These are phyloP conservation scores for Irpex rosettiformis DNA, from an alignment of 1,284 basidiomycete species.

Conservation along the genomic window DNA sequence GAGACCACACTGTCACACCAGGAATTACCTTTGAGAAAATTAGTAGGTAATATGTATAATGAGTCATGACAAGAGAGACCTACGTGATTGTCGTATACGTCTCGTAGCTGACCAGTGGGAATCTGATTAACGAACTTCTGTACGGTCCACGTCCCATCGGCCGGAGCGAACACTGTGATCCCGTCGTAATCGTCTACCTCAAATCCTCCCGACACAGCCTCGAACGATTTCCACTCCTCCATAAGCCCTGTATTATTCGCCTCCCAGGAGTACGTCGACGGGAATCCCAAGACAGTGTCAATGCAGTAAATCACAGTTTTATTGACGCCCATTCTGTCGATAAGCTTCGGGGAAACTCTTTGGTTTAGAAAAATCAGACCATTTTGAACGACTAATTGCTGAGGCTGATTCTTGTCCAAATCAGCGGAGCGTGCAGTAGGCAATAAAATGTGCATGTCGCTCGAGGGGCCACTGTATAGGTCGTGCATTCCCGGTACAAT, in stretches of 20 bases:
- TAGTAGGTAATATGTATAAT: not conserved
- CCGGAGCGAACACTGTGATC: not conserved
- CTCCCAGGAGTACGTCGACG: not conserved
- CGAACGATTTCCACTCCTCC: not conserved
- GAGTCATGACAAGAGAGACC: not conserved
- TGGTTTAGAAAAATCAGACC: not conserved
- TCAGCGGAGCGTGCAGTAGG: not conserved
- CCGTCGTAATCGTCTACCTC: not conserved
- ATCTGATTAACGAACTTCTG: not conserved
- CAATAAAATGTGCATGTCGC: not conserved
- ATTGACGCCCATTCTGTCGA: not conserved
- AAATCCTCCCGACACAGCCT: not conserved
- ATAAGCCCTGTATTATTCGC: not conserved
- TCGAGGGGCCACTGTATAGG: not conserved
- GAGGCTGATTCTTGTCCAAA: not conserved
- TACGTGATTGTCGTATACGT: not conserved
- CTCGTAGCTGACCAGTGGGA: not conserved
- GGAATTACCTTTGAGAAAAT: conserved; percentile 6
- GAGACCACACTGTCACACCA: conserved; percentile 2
- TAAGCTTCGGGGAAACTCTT: not conserved
- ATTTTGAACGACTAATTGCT: not conserved
- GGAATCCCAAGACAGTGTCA: not conserved
- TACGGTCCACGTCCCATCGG: not conserved
- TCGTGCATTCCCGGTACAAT: not conserved
- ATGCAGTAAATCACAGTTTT: not conserved